phyloP scores from a whole-genome alignment of 345 rosid genomes.

The Populus euphratica region DNA sequence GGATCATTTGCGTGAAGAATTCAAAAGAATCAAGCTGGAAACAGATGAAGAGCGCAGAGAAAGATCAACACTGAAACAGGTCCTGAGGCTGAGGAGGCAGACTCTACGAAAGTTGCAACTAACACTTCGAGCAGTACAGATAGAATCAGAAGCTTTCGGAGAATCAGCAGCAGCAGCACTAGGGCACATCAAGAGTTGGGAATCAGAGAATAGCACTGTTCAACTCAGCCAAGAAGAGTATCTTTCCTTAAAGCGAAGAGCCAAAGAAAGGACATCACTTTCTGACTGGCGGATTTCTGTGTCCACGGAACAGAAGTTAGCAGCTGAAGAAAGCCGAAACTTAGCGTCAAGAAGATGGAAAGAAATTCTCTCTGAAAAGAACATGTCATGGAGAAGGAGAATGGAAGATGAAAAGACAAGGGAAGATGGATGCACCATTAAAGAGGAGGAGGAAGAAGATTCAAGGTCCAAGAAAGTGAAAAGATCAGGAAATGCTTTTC shows the following conservation, averaged over 20 bases:
- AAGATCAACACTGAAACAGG: constrained; percentile 34
- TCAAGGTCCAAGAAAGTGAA: background rate
- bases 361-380: constrained; percentile 4
- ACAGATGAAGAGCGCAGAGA: constrained; percentile 25
- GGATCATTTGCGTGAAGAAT: constrained; percentile 22
- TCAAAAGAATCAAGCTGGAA: constrained; percentile 25
- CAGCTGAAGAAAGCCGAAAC: constrained; percentile 36
- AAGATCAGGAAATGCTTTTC: constrained; percentile 13
- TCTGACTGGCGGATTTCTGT: constrained; percentile 44
- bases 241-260: constrained; percentile 34
- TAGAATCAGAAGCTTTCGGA: constrained; percentile 41
- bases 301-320: constrained; percentile 43
- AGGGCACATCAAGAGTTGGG: constrained; percentile 16
- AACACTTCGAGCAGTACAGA: constrained; percentile 31
- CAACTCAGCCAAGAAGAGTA: constrained; percentile 35
- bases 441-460: constrained; percentile 21
- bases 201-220: constrained; percentile 18
- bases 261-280: constrained; percentile 38
- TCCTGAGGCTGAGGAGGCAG: constrained; percentile 40
- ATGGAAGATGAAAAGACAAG: background rate
- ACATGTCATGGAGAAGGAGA: constrained; percentile 6
- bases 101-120: constrained; percentile 38
- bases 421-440: background rate
- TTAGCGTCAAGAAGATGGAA: constrained; percentile 31
- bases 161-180: constrained; percentile 34